Conservation (phyloP, 1,284 basidiomycete species). For the Cutaneotrichosporon cyanovorans region DNA sequence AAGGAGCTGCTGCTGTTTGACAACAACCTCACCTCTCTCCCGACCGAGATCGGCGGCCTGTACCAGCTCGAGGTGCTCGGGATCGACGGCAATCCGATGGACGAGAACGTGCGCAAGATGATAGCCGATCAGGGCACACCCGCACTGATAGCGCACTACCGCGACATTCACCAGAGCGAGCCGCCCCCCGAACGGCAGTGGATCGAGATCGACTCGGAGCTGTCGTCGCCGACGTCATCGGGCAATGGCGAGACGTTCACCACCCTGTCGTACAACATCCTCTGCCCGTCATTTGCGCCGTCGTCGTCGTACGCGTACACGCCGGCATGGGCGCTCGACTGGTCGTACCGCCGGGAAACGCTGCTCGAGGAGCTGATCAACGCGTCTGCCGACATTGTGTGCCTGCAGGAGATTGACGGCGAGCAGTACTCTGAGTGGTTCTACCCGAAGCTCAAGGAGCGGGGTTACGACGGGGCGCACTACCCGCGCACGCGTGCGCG, state of each 20-base stretch:
- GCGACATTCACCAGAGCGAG: conserved; percentile 53
- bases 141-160: conserved; percentile 77
- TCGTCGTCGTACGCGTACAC: conserved; percentile 92
- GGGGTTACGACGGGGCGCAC: conserved; percentile 85
- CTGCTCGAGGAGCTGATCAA: conserved; percentile 80
- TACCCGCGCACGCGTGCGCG: conserved; percentile 91
- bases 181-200: conserved; percentile 79
- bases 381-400: conserved; percentile 82
- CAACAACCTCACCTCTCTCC: conserved; percentile 79
- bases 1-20: conserved; percentile 94
- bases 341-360: conserved; percentile 89
- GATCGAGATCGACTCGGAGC: conserved; percentile 66
- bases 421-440: conserved; percentile 94
- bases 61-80: conserved; percentile 91
- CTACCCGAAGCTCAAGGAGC: conserved; percentile 62
- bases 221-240: conserved; percentile 53
- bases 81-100: conserved; percentile 91
- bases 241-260: conserved; percentile 59
- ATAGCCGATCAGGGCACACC: conserved; percentile 89
- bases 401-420: conserved; percentile 84
- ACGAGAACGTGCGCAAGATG: conserved; percentile 65
- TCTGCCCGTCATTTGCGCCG: conserved; percentile 87
- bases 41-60: conserved; percentile 78
- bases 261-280: conserved; percentile 86
- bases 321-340: conserved; percentile 87